Evolutionary conservation across 257 asterid species (phyloP).

Genomic region (Verbascum thapsus): DNA sequence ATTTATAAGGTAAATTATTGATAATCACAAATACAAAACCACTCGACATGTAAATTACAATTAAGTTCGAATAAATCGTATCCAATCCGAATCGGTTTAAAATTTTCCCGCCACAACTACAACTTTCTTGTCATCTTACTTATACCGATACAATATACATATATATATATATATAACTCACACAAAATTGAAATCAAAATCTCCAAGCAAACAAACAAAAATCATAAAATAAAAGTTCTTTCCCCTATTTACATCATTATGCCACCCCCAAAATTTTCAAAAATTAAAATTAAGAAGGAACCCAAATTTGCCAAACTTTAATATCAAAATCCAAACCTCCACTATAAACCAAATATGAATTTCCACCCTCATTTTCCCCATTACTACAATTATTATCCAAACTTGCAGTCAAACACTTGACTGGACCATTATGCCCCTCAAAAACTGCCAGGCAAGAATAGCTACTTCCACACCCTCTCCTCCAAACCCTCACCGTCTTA

Average conservation of each 20-base stretch:
- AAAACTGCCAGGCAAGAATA: constrained; percentile 67
- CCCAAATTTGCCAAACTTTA: constrained; percentile 61
- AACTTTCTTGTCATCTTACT: too few species aligned
- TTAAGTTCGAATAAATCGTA: too few species aligned
- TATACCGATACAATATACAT: not conserved
- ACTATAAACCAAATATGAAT: constrained; percentile 55
- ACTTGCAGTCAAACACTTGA: constrained; percentile 67
- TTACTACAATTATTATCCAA: constrained; percentile 28
- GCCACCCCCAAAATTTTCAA: not conserved
- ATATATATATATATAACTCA: too few species aligned
- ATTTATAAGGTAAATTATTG: too few species aligned
- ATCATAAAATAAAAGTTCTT: not conserved
- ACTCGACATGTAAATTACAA: too few species aligned
- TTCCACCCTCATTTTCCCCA: constrained; percentile 21
- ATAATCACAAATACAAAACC: too few species aligned
- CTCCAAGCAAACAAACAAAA: not conserved
- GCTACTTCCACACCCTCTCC: constrained; percentile 54
- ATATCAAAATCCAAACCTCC: constrained; percentile 79
- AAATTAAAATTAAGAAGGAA: constrained; percentile 29
- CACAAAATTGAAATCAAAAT: not conserved
- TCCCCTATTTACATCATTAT: not conserved
- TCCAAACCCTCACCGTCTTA: constrained; percentile 73
- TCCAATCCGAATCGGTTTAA: too few species aligned
- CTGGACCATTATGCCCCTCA: constrained; percentile 76
- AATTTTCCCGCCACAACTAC: too few species aligned